Base-by-base conservation (phyloP, 2,329 filamentous ascomycete genomes). In the Harringtonia aguacate region DNA sequence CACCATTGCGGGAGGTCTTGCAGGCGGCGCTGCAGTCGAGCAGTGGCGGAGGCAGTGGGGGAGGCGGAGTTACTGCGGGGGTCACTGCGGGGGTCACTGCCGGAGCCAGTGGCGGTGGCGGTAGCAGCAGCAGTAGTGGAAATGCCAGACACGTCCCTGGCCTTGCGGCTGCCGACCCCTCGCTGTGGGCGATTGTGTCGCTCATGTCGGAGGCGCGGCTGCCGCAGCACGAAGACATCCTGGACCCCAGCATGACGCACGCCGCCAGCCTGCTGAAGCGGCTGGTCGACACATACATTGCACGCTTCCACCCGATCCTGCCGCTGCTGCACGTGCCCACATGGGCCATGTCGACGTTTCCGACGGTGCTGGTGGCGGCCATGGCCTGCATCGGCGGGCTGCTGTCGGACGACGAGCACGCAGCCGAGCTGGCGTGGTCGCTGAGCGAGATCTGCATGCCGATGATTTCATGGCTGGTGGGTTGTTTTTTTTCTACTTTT, bases 341-440 rank as follows among this genome's bases (percentile, higher is more conserved):
- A 1, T 61, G 54, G 53, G 50, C 47, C n/a, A 45, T 56, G 30
- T 36, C 34, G 1, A 43, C 38, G 4, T 45, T 47, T 13, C 54
- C 58, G 2, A 52, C 53, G 9, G 51, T 53, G 3, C 43, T 61
- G 4, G 42, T 60, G 2, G 50, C 56, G 18, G 50, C 57, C 24
- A 58, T 60, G 55, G 53, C 55, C 1, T 59, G 55, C 15, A 47
- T 61, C n/a, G 56, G 56, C 6, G 53, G 56, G 1, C 36, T 57
- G 21, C 45, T 58, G n/a, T 28, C 39, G 14, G 43, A 46, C 17
- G 48, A 50, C 21, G 45, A 39, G 20, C 30, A 21, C 1, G 44
- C 49, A 12, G 30, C 41, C 3, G 49, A 53, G 13, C 48, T 55
- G 5, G 50, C 54, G 4, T 44, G 42, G 17, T 46, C 50, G 1